These are phyloP conservation scores for Stenogyne calaminthoides DNA, from an alignment of 305 asterid genomes.

Conservation along the genomic window DNA sequence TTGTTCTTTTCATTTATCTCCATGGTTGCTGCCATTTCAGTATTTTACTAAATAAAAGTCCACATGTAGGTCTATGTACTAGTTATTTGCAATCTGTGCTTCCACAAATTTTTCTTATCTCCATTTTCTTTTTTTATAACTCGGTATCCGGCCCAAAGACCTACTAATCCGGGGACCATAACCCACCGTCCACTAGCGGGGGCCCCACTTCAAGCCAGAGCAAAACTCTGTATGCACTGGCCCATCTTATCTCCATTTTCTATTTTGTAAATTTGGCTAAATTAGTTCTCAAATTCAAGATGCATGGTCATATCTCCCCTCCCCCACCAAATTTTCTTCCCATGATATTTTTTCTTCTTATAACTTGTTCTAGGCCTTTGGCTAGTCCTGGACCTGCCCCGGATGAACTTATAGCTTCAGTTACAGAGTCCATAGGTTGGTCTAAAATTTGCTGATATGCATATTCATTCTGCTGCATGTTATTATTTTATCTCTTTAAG, in stretches of 20 bases:
- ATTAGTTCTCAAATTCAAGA: background rate
- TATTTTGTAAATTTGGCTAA: background rate
- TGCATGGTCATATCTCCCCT: background rate
- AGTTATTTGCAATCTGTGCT: slow-evolving; percentile 6
- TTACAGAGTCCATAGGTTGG: slow-evolving; percentile 83
- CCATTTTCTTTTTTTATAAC: too few relatives aligned
- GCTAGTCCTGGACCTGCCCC: slow-evolving; percentile 95
- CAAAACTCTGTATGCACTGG: too few relatives aligned
- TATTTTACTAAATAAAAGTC: background rate
- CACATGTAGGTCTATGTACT: background rate
- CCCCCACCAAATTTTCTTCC: background rate
- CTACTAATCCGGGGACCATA: too few relatives aligned
- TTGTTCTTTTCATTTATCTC: slow-evolving; percentile 10
- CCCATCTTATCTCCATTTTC: too few relatives aligned
- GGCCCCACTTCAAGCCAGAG: too few relatives aligned
- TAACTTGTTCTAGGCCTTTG: slow-evolving; percentile 63
- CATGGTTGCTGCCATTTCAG: slow-evolving; percentile 5
- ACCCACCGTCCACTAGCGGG: too few relatives aligned
- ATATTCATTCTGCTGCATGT: slow-evolving; percentile 26
- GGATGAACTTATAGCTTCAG: slow-evolving; percentile 81
- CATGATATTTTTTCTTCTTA: slow-evolving; percentile 24
- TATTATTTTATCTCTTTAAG: slow-evolving; percentile 28
- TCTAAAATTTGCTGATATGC: slow-evolving; percentile 21
- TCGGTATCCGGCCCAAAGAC: too few relatives aligned
- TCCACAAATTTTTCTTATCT: background rate